Evolutionary conservation across 768 basidiomycete genomes (phyloP), one percentile per base, ranked within the genome.

Genomic region (Sporobolomyces pararoseus): DNA sequence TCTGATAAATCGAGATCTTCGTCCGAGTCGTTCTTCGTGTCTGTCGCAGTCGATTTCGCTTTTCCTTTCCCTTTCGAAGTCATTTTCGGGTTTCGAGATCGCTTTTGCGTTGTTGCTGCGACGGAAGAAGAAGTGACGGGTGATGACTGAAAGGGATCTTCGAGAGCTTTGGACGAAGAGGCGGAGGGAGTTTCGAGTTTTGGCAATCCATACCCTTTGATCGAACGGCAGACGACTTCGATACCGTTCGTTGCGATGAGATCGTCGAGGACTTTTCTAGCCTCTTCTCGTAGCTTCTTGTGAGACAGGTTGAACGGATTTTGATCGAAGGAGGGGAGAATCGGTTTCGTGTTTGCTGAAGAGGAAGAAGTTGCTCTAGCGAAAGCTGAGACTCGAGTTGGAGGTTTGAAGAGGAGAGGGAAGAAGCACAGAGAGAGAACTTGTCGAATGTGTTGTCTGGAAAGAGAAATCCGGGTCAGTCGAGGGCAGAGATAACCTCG

Each of bases 401-500:
- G 69, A 1, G 69, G 69, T 14, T 50, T 65, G 64, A 65, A 70
- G 25, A 70, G 39, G 52, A 63, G 54, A 14, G 69, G 69, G 47
- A 65, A 70, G 52, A 70, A 44, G 47, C 34, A 50, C 34, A 70
- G 46, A 16, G 59, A 19, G 27, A 70, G 46, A 29, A 70, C 39
- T n/a, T 61, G 35, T 35, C 69, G 69, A 35, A 57, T 27, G 0
- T 70, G 69, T 14, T 47, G 59, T 2, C 64, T 70, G 69, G 25
- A 34, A 2, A 17, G 25, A 16, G 27, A n/a, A 3, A 35, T 16
- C 25, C 39, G 34, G 47, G 25, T 2, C 25, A 35, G 31, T 19
- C 37, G 21, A 7, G 57, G 25, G 17, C 1, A 31, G 49, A 42
- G 35, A 35, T 4, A 27, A 42, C 19, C 2, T n/a, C 7, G 21